Base-by-base conservation (phyloP, 257 asterid genomes). In the Coffea canephora region DNA sequence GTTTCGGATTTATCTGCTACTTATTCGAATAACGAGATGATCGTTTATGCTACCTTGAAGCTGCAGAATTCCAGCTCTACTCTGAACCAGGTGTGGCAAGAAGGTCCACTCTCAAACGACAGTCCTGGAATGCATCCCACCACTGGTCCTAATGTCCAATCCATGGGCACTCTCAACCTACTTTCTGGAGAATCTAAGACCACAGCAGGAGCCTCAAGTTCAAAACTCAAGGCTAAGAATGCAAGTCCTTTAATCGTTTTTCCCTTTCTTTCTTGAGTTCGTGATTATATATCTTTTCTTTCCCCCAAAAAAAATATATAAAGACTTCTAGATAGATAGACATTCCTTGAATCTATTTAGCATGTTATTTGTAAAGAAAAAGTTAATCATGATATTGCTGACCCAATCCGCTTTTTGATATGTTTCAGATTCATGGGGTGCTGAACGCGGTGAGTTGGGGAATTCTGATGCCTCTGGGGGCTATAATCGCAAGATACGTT, bases 11-110 rank as follows among this genome's bases (percentile, higher is more conserved):
- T 94, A 39, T 76, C 86, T 2, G 97, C 98, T 19, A 89, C 90
- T 0, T 90, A 86, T 57, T 74, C 85, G 0, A 83, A 82, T n/a
- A 89, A 84, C 10, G 98, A 91, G 39, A 83, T 84, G 81, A 82
- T 78, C 83, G 88, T 93, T 43, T 95, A 87, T 74, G 98, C 97
- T 6, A 91, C 90, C 0, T 76, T 95, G 45, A 87, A 76, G 71
- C 91, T 93, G 41, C 93, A 84, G 23, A 86, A 89, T 36, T 67
- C 85, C 2, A 90, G 89, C 84, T 82, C 91, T 9, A 77, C 84
- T 18, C 80, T 93, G 43, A 93, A 91, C 79, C 99, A 95, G 75
- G 90, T 91, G n/a, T 95, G 99, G 99, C 99, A 95, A 80, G 93
- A 89, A 25, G 99, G 98, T 15, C 97, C 98, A 2, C 62, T 93